Evolutionary conservation across 192 early-diverging fungal species (phyloP).

Genomic region (Podila epigama): DNA sequence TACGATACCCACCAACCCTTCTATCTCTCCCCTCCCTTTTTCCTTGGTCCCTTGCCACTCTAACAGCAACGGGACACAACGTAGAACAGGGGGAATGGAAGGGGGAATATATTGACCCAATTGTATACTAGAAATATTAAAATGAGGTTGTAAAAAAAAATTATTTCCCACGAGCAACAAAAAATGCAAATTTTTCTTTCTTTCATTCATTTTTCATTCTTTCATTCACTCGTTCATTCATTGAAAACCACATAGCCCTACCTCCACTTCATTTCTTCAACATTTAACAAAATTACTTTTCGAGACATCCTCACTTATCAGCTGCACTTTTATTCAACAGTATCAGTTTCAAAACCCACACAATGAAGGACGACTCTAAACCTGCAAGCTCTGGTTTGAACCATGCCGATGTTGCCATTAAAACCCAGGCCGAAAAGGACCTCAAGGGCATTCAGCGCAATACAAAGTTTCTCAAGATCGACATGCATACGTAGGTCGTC

Average conservation of each 20-base stretch:
- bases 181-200: too few species aligned
- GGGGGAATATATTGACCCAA: too few species aligned
- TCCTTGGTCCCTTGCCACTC: too few species aligned
- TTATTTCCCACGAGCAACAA: too few species aligned
- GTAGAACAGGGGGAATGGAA: too few species aligned
- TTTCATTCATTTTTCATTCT: neutral
- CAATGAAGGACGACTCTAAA: neutral
- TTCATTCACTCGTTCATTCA: neutral
- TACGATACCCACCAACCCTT: too few species aligned
- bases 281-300: neutral
- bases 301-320: neutral
- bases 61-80: too few species aligned
- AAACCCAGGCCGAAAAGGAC: conserved; percentile 46
- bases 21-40: too few species aligned
- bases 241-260: too few species aligned
- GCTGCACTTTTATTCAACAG: neutral
- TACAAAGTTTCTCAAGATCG: conserved; percentile 56
- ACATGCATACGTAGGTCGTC: conserved; percentile 53
- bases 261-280: neutral
- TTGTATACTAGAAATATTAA: too few species aligned
- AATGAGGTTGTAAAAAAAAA: too few species aligned
- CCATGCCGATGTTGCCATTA: conserved; percentile 36
- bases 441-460: conserved; percentile 32
- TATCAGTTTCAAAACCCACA: neutral
- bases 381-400: conserved; percentile 38